These are phyloP conservation scores for Elymus sibiricus DNA, from an alignment of 176 grass and related monocot genomes.

Conservation along the genomic window DNA sequence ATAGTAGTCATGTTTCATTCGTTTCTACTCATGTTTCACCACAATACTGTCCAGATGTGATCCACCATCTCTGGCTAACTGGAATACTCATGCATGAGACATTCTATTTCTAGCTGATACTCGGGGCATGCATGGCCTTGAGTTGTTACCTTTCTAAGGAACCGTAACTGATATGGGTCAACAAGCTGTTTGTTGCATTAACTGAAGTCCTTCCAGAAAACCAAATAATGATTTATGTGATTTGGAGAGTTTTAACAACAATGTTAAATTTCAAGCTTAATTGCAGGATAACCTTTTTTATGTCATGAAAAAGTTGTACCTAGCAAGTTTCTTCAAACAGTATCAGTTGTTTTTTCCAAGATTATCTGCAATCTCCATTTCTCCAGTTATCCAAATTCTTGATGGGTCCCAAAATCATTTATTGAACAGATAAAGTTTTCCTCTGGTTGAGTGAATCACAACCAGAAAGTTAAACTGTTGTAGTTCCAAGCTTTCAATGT, in stretches of 20 bases:
- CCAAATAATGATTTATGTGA: background rate
- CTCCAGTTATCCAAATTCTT: background rate
- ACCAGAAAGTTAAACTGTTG: background rate
- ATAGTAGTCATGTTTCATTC: background rate
- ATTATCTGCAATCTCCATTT: background rate
- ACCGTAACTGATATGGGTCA: constrained; percentile 9
- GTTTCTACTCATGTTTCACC: constrained; percentile 1
- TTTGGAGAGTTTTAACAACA: background rate
- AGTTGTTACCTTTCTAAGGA: constrained; percentile 19
- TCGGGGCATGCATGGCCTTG: background rate
- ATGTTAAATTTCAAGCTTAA: background rate
- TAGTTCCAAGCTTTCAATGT: constrained; percentile 20
- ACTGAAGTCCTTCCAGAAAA: background rate
- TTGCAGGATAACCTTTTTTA: background rate
- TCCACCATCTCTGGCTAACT: background rate
- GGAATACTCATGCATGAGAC: background rate
- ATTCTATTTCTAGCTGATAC: constrained; percentile 16
- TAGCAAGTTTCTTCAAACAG: background rate
- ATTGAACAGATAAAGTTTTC: background rate
- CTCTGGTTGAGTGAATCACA: background rate
- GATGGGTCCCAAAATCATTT: background rate
- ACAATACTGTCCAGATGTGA: background rate
- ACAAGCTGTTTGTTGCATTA: constrained; percentile 3
- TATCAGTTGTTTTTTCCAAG: background rate
- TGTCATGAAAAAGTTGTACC: background rate